Percentiles rank a stretch among this genome's conserved stretches.
These are phyloP conservation scores for Russula lepida DNA, from an alignment of 768 basidiomycete species.

Conservation along the genomic window DNA sequence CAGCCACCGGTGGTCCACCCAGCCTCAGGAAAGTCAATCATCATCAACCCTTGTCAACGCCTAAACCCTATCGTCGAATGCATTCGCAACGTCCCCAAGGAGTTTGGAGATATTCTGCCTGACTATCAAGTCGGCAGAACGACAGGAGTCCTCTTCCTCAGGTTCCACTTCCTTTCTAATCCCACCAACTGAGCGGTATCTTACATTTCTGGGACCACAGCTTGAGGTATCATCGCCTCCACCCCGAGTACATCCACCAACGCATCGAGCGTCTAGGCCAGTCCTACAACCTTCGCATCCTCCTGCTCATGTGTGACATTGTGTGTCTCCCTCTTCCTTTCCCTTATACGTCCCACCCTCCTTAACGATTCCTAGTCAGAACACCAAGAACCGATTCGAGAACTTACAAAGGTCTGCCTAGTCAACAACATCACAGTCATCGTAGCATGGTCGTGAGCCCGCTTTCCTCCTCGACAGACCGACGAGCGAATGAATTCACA, in stretches of 20 bases:
- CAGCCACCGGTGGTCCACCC: slow-evolving; percentile 31
- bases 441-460: slow-evolving; percentile 78
- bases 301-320: slow-evolving; percentile 87
- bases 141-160: slow-evolving; percentile 86
- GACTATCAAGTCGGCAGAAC: slow-evolving; percentile 97
- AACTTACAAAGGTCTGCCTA: slow-evolving; percentile 87
- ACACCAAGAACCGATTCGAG: slow-evolving; percentile 84
- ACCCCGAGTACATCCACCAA: slow-evolving; percentile 92
- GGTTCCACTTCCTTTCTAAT: slow-evolving; percentile 36
- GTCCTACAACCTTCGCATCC: slow-evolving; percentile 73
- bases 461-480: neutral
- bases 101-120: slow-evolving; percentile 87
- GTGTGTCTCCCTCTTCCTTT: slow-evolving; percentile 40
- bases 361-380: slow-evolving; percentile 54
- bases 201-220: slow-evolving; percentile 32
- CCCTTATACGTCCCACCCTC: neutral
- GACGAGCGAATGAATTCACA: neutral
- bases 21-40: slow-evolving; percentile 29
- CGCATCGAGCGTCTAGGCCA: slow-evolving; percentile 82
- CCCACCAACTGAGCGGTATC: neutral
- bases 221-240: slow-evolving; percentile 88
- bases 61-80: slow-evolving; percentile 84
- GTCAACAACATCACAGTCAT: slow-evolving; percentile 92
- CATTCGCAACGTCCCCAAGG: slow-evolving; percentile 84
- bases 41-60: slow-evolving; percentile 39